phyloP scores from a whole-genome alignment of 768 basidiomycete species.

The Gymnopilus dilepis region DNA sequence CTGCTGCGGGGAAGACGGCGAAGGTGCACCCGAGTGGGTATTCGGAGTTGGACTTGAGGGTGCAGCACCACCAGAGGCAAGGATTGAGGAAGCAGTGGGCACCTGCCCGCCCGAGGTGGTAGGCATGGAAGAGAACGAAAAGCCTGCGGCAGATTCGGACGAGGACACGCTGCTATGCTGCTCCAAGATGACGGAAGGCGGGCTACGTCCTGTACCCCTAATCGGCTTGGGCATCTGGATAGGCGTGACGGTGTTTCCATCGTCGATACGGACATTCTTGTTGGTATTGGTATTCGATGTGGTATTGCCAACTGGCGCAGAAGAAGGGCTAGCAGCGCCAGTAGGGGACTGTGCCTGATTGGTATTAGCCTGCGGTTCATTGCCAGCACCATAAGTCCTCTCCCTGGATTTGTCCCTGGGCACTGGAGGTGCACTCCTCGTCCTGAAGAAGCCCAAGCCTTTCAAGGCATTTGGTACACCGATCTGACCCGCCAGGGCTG shows the following conservation, averaged over 20 bases:
- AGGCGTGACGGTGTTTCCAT: not conserved
- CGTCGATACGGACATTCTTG: slow-evolving; percentile 22
- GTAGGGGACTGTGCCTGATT: not conserved
- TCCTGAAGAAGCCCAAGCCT: slow-evolving; percentile 55
- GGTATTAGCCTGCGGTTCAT: slow-evolving; percentile 4
- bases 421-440: slow-evolving; percentile 63
- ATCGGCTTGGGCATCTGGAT: slow-evolving; percentile 30
- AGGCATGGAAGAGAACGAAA: slow-evolving; percentile 5
- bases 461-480: slow-evolving; percentile 44
- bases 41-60: not conserved
- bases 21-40: not conserved
- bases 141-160: slow-evolving; percentile 17
- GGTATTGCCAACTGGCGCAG: slow-evolving; percentile 8
- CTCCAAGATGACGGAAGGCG: slow-evolving; percentile 33
- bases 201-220: slow-evolving; percentile 17
- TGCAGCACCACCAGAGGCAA: not conserved
- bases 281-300: not conserved
- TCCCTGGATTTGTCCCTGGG: slow-evolving; percentile 39
- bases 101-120: not conserved
- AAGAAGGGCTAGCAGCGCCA: not conserved
- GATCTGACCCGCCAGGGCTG: slow-evolving; percentile 29
- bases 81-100: not conserved
- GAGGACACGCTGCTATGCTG: slow-evolving; percentile 34
- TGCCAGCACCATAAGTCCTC: not conserved
- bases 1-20: not conserved